These are phyloP conservation scores for Xylaria intraflava DNA, from an alignment of 495 filamentous ascomycete genomes.

Conservation along the genomic window DNA sequence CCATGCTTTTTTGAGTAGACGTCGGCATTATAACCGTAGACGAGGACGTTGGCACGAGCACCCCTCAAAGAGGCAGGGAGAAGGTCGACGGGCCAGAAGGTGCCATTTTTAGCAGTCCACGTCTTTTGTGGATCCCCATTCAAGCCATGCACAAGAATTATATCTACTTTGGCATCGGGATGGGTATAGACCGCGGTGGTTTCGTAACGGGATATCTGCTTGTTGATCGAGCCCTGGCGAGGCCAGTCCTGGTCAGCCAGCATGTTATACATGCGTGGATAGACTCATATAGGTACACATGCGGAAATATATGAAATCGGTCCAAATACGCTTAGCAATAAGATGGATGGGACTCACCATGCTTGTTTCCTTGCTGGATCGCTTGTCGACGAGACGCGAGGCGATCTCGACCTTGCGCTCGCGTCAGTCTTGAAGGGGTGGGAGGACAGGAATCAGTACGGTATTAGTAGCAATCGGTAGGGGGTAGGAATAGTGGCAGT, in stretches of 20 bases:
- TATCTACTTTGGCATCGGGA: slow-evolving; percentile 54
- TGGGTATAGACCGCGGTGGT: slow-evolving; percentile 61
- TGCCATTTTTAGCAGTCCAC: slow-evolving; percentile 62
- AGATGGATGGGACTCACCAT: slow-evolving; percentile 23
- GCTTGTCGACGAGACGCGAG: slow-evolving; percentile 16
- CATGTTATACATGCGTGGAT: background rate
- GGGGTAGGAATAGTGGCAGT: too few relatives aligned
- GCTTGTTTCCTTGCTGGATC: slow-evolving; percentile 7
- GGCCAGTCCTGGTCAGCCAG: slow-evolving; percentile 13
- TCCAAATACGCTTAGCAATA: background rate
- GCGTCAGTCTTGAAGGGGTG: slow-evolving; percentile 11
- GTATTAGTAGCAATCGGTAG: background rate
- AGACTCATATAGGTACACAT: too few relatives aligned
- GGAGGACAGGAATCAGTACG: slow-evolving; percentile 3
- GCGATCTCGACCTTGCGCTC: slow-evolving; percentile 8
- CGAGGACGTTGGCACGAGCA: slow-evolving; percentile 62
- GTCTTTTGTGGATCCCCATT: slow-evolving; percentile 71
- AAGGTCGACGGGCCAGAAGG: slow-evolving; percentile 73
- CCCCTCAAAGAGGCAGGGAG: slow-evolving; percentile 58
- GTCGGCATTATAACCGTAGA: slow-evolving; percentile 81
- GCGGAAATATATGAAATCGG: background rate
- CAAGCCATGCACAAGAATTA: slow-evolving; percentile 77
- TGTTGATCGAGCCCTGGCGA: slow-evolving; percentile 41
- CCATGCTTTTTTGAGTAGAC: slow-evolving; percentile 49
- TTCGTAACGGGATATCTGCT: slow-evolving; percentile 59